These are phyloP conservation scores for Tetracladium marchalianum DNA, from an alignment of 495 filamentous ascomycete genomes.

Conservation along the genomic window DNA sequence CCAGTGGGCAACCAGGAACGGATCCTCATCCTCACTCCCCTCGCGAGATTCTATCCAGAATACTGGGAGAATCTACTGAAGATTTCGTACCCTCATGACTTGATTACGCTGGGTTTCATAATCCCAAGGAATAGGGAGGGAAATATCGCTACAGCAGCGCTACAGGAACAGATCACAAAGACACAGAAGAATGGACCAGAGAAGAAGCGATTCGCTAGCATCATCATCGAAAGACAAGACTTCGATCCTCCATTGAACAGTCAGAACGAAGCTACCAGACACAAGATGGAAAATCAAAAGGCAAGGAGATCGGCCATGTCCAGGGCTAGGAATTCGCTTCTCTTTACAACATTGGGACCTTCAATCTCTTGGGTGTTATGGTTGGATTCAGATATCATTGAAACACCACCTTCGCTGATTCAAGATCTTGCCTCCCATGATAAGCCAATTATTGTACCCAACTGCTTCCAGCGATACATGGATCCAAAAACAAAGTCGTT, in stretches of 20 bases:
- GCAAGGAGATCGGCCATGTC: conserved; percentile 80
- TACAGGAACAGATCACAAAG: conserved; percentile 75
- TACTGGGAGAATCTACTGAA: conserved; percentile 94
- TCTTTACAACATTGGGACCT: conserved; percentile 97
- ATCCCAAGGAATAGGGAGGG: conserved; percentile 85
- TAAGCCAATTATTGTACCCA: conserved; percentile 82
- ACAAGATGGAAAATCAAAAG: conserved; percentile 85
- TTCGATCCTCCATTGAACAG: conserved; percentile 73
- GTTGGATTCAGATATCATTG: conserved; percentile 88
- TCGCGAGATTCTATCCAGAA: conserved; percentile 82
- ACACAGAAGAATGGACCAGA: conserved; percentile 69
- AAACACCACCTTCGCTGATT: conserved; percentile 77
- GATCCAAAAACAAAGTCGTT: conserved; percentile 58
- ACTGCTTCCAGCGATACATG: conserved; percentile 86
- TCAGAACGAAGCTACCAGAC: conserved; percentile 80
- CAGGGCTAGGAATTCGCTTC: conserved; percentile 80
- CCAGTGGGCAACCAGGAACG: conserved; percentile 72
- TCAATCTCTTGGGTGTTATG: conserved; percentile 92
- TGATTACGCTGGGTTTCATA: conserved; percentile 95
- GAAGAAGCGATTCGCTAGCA: conserved; percentile 74
- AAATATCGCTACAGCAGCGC: conserved; percentile 64
- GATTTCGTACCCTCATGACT: conserved; percentile 80
- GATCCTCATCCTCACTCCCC: conserved; percentile 83
- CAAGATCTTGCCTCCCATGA: conserved; percentile 85
- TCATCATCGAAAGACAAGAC: conserved; percentile 92